Base-by-base conservation (phyloP, 352 stramenopile genomes). In the Phytophthora podocarpi region DNA sequence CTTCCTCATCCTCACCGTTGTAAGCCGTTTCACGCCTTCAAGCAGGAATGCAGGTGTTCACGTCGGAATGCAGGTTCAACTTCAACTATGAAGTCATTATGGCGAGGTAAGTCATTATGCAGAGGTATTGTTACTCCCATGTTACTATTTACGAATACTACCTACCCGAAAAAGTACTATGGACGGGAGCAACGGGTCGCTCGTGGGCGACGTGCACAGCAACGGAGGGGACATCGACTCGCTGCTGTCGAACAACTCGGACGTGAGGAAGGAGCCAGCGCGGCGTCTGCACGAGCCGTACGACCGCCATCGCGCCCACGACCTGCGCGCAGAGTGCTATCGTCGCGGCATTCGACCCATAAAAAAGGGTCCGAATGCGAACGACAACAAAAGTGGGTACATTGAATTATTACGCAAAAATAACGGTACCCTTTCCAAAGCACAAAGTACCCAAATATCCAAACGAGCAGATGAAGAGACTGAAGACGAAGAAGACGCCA, bases 301-400 rank as follows among this genome's bases (percentile, higher is more conserved):
- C 59, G 83, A 92, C 58, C 81, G 78, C 30, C 80, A 89, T 51
- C 83, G 83, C 40, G 83, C 83, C 11, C 83, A 91, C 65, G 81
- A 88, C 37, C 49, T 93, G 45, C 83, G 83, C 37, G 83, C 83
- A 41, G 83, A 93, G 74, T 93, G 83, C 68, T 93, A 93, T 64
- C 81, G 79, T 10, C 80, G 83, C 23, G 78, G 83, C 23, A 74
- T 93, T 48, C 83, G 83, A 0, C 83, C 83, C 23, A 87, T 90
- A 48, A 93, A 92, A 70, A 93, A 91, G 76, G 83, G 83, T 1
- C 83, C 83, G 3, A 76, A 89, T 40, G 81, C 83, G n/a, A 93
- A 93, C 61, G 83, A 93, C 75, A 93, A 93, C 67, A 93, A 93
- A 76, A 78, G 71, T 67, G 83, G 83, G 13, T 93, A 93, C 67